Conservation (phyloP, 108 stramenopile species). For the Cyclotella choctawhatcheeana region DNA sequence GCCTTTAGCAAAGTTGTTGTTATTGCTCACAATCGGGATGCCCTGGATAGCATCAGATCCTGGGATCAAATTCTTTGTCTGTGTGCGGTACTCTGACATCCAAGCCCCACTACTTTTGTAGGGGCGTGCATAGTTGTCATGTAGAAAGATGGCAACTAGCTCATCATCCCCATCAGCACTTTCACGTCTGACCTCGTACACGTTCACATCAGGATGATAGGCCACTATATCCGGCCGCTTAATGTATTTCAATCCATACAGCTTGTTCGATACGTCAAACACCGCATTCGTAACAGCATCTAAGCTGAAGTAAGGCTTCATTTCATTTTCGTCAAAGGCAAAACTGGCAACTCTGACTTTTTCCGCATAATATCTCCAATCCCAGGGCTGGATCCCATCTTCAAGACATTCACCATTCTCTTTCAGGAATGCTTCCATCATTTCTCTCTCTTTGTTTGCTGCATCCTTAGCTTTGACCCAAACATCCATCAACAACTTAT, state of each 20-base stretch:
- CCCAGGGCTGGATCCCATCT: slow-evolving; percentile 76
- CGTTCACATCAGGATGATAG: slow-evolving; percentile 78
- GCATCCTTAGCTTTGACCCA: slow-evolving; percentile 76
- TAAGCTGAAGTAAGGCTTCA: slow-evolving; percentile 78
- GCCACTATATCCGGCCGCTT: slow-evolving; percentile 57
- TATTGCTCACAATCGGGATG: slow-evolving; percentile 79
- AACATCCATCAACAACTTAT: slow-evolving; percentile 69
- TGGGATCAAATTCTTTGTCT: slow-evolving; percentile 66
- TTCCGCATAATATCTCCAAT: slow-evolving; percentile 84
- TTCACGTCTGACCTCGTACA: slow-evolving; percentile 69
- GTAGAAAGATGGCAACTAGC: slow-evolving; percentile 72
- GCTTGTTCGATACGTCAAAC: slow-evolving; percentile 74
- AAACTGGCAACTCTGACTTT: slow-evolving; percentile 71
- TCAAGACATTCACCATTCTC: slow-evolving; percentile 56
- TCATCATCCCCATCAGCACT: slow-evolving; percentile 45
- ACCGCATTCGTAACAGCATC: slow-evolving; percentile 64
- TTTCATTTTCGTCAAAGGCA: slow-evolving; percentile 71
- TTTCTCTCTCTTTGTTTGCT: slow-evolving; percentile 67
- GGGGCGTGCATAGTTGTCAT: slow-evolving; percentile 78
- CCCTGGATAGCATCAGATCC: slow-evolving; percentile 54
- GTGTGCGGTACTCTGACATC: slow-evolving; percentile 85
- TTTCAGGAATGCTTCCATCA: slow-evolving; percentile 65
- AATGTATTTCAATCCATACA: slow-evolving; percentile 75
- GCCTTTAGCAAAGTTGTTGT: slow-evolving; percentile 85
- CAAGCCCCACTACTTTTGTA: slow-evolving; percentile 76